Evolutionary conservation across 192 early-diverging fungal species (phyloP).

Genomic region (Dimargaris cristalligena): DNA sequence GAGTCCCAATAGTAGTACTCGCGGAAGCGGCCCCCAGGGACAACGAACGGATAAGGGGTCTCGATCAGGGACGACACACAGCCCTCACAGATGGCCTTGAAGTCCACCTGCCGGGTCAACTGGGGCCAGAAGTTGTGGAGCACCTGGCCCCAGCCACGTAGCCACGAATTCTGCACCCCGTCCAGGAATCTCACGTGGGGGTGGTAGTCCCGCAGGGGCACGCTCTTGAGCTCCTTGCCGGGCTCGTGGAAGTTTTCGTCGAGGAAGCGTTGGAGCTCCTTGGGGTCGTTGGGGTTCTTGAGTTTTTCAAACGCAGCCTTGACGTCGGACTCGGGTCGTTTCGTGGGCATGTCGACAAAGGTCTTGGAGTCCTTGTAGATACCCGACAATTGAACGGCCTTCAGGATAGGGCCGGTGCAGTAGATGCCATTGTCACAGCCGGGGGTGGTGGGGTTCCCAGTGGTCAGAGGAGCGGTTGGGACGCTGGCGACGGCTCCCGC

Average conservation of each 20-base stretch:
- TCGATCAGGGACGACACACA: conserved; percentile 38
- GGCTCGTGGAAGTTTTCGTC: conserved; percentile 33
- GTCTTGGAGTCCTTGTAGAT: conserved; percentile 54
- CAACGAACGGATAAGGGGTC: conserved; percentile 40
- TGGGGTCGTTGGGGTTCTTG: conserved; percentile 16
- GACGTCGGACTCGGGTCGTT: conserved; percentile 32
- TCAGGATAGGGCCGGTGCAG: conserved; percentile 39
- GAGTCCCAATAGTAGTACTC: conserved; percentile 67
- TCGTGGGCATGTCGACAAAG: conserved; percentile 54
- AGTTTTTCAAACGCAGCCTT: conserved; percentile 30
- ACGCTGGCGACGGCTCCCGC: no score
- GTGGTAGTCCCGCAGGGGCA: conserved; percentile 21
- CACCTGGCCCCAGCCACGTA: conserved; percentile 25
- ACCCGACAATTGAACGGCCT: conserved; percentile 39
- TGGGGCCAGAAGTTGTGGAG: conserved; percentile 42
- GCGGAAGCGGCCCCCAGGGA: conserved; percentile 54
- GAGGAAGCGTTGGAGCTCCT: conserved; percentile 30
- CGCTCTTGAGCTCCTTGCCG: conserved; percentile 30
- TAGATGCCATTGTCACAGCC: conserved; percentile 50
- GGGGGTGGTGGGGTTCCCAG: no score
- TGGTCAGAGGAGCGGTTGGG: no score
- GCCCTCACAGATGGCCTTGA: conserved; percentile 28
- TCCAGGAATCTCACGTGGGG: conserved; percentile 25
- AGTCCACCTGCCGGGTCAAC: conserved; percentile 36
- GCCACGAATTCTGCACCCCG: conserved; percentile 23